Base-by-base conservation (phyloP, 306 rosid species). In the Lablab purpureus region DNA sequence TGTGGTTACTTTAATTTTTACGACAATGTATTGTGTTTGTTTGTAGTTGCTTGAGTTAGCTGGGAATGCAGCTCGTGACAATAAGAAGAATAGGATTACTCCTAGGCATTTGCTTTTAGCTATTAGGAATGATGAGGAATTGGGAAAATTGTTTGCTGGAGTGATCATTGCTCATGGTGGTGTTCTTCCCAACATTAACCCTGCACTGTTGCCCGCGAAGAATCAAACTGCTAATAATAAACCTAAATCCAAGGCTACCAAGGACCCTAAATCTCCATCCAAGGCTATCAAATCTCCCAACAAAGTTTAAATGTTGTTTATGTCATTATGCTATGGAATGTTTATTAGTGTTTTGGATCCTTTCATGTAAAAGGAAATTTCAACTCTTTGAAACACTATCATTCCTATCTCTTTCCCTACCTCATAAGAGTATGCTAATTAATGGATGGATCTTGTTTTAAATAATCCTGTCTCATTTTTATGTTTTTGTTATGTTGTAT, bases 151-250 rank as follows among this genome's bases (percentile, higher is more conserved):
- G 71, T 90, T 93, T 0, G 87, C 97, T 8, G 98, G 97, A 0
- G 98, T 91, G 0, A 93, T 97, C 0, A 93, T 93, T 47, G 97
- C 98, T 2, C 93, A 87, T n/a, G 97, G 98, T 18, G 98, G 98
- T 47, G 98, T 93, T 51, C 89, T 91, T 4, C 98, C 98, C 0
- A 93, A 91, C 74, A 93, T 93, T 18, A 91, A 91, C 85, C 98
- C 97, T 0, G 30, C 91, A 9, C 85, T 93, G 1, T 69, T 93
- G 81, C 98, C 97, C 0, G 91, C 91, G 92, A 93, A 86, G 80
- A 66, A 81, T 2, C 88, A 30, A n/a, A n/a, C n/a, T n/a, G n/a
- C n/a, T n/a, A n/a, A n/a, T n/a, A n/a, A n/a, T n/a, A n/a, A n/a
- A n/a, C n/a, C n/a, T n/a, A n/a, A n/a, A n/a, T n/a, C n/a, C 4